Base-by-base conservation (phyloP, 2,329 filamentous ascomycete genomes). In the Chaetothyriales sp. region DNA sequence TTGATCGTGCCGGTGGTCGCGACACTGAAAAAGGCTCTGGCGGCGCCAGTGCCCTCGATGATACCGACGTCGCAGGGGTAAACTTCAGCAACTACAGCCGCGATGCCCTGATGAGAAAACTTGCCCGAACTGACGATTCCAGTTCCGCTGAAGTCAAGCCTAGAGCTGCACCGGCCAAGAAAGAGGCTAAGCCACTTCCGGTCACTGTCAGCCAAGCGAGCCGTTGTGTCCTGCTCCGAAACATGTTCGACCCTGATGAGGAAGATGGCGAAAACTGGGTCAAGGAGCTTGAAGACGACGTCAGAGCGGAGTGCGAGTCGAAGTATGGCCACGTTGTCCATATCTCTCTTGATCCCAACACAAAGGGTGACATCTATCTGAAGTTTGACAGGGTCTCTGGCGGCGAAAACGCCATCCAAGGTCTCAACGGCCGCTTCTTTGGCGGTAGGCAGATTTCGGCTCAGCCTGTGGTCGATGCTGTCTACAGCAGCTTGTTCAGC, bases 11-110 rank as follows among this genome's bases (percentile, higher is more conserved):
- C 54, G 86, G 88, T 60, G 87, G 85, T 60, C 83, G 89, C 63
- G 88, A 94, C 64, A 87, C 83, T 67, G 88, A 95, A 64, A 95
- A 95, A 70, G 80, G 80, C 60, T 80, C 86, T 46, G 86, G 86
- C 55, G 89, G 89, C 62, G 90, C 90, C 48, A 95, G 89, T 72
- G 92, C 92, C 63, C 76, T 98, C 49, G 92, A 98, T 71, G 92
- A 98, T 67, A 94, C 89, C 56, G 92, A 98, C 69, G 92, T 98
- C 66, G 88, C 86, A 49, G 92, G 92, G 65, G 90, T 98, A 70
- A 97, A 97, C 73, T 97, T 97, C 84, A 95, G 89, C 78, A 95
- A 95, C 71, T 95, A 94, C 75, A 95, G 88, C 77, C 87, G 92
- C 73, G 89, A 97, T 74, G 87, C 89, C 66, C 83, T 98, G 71